Evolutionary conservation across 257 asterid species (phyloP).

Genomic region (Datura wrightii): DNA sequence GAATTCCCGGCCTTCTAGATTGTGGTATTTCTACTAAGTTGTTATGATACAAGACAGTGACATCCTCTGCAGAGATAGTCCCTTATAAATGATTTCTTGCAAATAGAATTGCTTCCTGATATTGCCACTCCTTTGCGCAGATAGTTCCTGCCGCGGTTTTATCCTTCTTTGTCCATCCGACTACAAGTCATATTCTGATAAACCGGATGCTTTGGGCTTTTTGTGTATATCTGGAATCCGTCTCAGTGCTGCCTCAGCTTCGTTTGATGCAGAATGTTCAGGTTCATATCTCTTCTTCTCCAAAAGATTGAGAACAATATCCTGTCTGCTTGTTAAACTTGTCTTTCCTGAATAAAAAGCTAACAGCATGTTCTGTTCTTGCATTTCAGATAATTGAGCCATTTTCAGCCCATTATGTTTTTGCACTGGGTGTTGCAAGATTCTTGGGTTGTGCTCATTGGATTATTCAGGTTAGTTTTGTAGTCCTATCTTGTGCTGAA

Average conservation of each 20-base stretch:
- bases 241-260: constrained; percentile 88
- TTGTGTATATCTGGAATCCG: constrained; percentile 78
- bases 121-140: constrained; percentile 43
- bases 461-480: constrained; percentile 75
- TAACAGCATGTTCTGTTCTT: not conserved
- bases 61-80: not conserved
- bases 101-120: not conserved
- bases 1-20: not conserved
- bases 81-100: not conserved
- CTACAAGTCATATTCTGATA: constrained; percentile 48
- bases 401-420: constrained; percentile 88
- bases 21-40: not conserved
- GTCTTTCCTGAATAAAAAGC: not conserved
- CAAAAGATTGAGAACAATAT: not conserved
- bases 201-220: constrained; percentile 80
- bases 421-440: constrained; percentile 86
- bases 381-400: constrained; percentile 81
- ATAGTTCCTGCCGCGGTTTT: constrained; percentile 66
- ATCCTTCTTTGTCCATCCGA: constrained; percentile 69
- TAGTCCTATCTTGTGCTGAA: not conserved
- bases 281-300: constrained; percentile 43
- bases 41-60: not conserved
- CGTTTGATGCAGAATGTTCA: constrained; percentile 88
- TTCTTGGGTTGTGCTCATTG: constrained; percentile 91
- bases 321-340: not conserved